These are phyloP conservation scores for Secale cereale DNA, from an alignment of 176 grass and related monocot species.

Conservation along the genomic window DNA sequence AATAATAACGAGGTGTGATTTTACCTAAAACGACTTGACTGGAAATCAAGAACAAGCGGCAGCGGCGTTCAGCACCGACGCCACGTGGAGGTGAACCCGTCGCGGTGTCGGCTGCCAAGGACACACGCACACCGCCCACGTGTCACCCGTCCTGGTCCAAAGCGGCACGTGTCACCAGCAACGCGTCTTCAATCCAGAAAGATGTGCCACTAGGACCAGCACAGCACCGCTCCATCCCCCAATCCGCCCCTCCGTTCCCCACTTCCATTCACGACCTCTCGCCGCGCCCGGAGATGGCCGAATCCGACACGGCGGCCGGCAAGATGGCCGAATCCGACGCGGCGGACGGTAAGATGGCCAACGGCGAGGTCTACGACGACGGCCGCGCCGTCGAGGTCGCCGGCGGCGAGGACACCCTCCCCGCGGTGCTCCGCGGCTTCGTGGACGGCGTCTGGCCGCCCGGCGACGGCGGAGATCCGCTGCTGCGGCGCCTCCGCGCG, in stretches of 20 bases:
- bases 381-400: slow-evolving; percentile 28
- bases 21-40: no score
- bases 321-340: neutral
- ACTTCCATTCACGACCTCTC: neutral
- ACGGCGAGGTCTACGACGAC: slow-evolving; percentile 17
- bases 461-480: slow-evolving; percentile 30
- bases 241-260: neutral
- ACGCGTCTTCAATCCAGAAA: neutral
- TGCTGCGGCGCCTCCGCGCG: slow-evolving; percentile 47
- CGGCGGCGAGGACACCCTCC: slow-evolving; percentile 34
- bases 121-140: neutral
- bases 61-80: no score
- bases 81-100: neutral
- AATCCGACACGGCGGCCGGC: neutral
- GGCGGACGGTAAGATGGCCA: neutral
- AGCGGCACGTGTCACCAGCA: neutral
- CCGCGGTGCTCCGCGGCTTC: slow-evolving; percentile 56
- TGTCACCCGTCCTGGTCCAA: neutral
- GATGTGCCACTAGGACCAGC: neutral
- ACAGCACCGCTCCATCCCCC: neutral
- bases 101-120: no score
- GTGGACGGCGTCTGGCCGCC: slow-evolving; percentile 38
- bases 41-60: no score
- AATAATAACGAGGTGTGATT: no score
- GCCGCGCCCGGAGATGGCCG: slow-evolving; percentile 6